Base-by-base conservation (phyloP, 345 rosid genomes). In the Acer campestre region DNA sequence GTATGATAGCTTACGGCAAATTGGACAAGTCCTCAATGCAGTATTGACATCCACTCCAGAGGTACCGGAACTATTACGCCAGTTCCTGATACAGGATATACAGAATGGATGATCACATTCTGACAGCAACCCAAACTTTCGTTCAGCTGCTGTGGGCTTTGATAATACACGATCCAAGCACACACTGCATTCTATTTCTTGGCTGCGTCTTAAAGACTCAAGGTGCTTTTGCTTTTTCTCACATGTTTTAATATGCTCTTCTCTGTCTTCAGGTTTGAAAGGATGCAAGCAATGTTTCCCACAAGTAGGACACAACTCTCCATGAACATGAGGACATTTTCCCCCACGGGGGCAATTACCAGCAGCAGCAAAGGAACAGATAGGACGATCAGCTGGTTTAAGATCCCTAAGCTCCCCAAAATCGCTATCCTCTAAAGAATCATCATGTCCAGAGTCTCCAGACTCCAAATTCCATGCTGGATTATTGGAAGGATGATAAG, bases 61-160 rank as follows among this genome's bases (percentile, higher is more conserved):
- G 18, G 91, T 87, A 55, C 98, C 95, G 22, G 97, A 88, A 80
- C 89, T 92, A 56, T 87, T 86, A 23, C 97, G 97, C 97, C 97
- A 94, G 71, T 94, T 94, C 78, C 98, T 87, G 75, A 94, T 94
- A 70, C 98, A 94, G 3, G 90, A 89, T 67, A 94, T 88, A 78
- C 99, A 96, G 79, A 96, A 96, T 48, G 99, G 97, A 88, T 96
- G 99, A 87, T 96, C 95, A 68, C 99, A 94, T 81, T 96, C 99
- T 10, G 98, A 91, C 22, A 96, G 87, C 80, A 94, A 75, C 55
- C 99, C 98, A 73, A 96, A 94, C 89, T 92, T 85, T 56, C 94
- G 82, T 77, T 85, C 94, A 78, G 87, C 92, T 63, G 91, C 90
- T 20, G 92, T 81, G 3, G 95, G 64, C 75, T 94, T 94, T 1